Evolutionary conservation across 495 filamentous ascomycete genomes (phyloP).

Genomic region (Penicillium soppii): DNA sequence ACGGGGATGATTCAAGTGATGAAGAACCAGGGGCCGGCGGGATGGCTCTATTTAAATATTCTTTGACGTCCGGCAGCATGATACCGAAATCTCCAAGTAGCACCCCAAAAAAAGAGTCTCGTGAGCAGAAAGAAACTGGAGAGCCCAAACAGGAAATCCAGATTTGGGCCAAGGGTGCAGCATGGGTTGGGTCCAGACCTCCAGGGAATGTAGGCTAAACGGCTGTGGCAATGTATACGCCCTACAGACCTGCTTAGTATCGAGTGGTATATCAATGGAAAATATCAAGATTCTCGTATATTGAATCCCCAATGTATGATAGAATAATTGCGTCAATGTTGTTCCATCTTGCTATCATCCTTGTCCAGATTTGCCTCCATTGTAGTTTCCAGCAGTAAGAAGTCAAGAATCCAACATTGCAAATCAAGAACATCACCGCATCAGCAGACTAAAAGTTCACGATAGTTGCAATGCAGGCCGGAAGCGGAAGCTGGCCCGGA

Average conservation of each 20-base stretch:
- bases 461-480: no score
- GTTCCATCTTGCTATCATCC: background rate
- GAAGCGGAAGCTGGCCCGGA: slow-evolving; percentile 2
- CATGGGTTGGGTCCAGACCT: slow-evolving; percentile 3
- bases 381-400: background rate
- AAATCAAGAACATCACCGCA: background rate
- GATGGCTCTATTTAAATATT: slow-evolving; percentile 6
- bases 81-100: background rate
- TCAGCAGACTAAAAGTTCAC: slow-evolving; percentile 1
- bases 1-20: background rate
- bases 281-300: background rate
- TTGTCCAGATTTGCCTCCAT: background rate
- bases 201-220: slow-evolving; percentile 1
- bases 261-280: background rate
- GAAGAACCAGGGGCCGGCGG: background rate
- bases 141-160: slow-evolving; percentile 5
- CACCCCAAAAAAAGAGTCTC: slow-evolving; percentile 1
- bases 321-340: background rate
- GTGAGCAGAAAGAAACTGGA: slow-evolving; percentile 8
- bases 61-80: background rate
- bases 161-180: background rate
- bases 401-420: background rate
- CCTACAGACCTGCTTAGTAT: background rate
- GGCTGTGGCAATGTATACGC: slow-evolving; percentile 1
- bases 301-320: background rate